These are phyloP conservation scores for Fusarium goolgardi DNA, from an alignment of 2,329 filamentous ascomycete species.

Conservation along the genomic window DNA sequence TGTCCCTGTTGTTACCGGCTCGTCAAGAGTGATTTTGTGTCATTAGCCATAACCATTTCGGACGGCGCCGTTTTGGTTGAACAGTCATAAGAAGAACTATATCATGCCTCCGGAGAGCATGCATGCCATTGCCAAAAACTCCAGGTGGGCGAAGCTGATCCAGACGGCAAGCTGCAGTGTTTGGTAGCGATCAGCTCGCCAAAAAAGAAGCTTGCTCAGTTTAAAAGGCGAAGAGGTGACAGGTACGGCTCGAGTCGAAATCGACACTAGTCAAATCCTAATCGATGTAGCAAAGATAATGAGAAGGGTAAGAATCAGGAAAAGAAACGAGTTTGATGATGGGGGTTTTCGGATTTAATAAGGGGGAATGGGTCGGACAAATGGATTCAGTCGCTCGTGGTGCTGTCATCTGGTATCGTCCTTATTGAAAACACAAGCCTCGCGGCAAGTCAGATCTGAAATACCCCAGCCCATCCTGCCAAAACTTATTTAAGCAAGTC, in stretches of 20 bases:
- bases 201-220: slow-evolving; percentile 39
- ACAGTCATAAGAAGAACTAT: slow-evolving; percentile 42
- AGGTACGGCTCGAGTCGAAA: slow-evolving; percentile 15
- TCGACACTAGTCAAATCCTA: slow-evolving; percentile 21
- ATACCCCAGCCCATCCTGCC: slow-evolving; percentile 61
- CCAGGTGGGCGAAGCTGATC: slow-evolving; percentile 36
- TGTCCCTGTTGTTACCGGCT: slow-evolving; percentile 40
- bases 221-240: slow-evolving; percentile 31
- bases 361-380: slow-evolving; percentile 19
- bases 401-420: slow-evolving; percentile 59
- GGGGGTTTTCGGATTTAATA: slow-evolving; percentile 41
- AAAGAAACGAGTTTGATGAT: slow-evolving; percentile 43
- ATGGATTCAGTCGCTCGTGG: slow-evolving; percentile 51
- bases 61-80: slow-evolving; percentile 36
- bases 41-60: slow-evolving; percentile 45
- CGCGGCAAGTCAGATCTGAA: slow-evolving; percentile 73
- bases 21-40: slow-evolving; percentile 36
- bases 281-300: slow-evolving; percentile 37
- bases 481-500: slow-evolving; percentile 58
- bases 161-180: slow-evolving; percentile 36
- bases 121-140: slow-evolving; percentile 31
- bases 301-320: slow-evolving; percentile 43
- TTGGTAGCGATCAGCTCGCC: slow-evolving; percentile 37
- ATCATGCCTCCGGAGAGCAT: slow-evolving; percentile 36
- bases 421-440: slow-evolving; percentile 66